Base-by-base conservation (phyloP, 352 stramenopile genomes). In the Blastocystis sp. region DNA sequence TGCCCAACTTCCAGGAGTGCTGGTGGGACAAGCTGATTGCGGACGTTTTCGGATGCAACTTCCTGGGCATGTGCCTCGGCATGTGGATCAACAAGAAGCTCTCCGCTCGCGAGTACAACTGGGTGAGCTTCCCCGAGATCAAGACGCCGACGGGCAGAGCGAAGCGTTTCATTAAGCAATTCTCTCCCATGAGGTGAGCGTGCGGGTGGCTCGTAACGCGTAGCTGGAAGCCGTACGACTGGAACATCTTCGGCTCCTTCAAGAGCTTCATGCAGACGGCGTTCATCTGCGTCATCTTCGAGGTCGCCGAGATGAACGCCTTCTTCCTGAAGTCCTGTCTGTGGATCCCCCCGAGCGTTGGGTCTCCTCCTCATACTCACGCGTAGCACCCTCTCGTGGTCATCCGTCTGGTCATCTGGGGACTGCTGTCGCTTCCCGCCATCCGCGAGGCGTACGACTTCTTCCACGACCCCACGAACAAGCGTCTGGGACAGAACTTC, bases 1-100 rank as follows among this genome's bases (percentile, higher is more conserved):
- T 96, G 63, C 93, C 95, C 0, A 95, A 98, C 90, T 98, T 98
- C 89, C 94, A 96, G 88, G 95, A 98, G 91, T 98, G 95, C 91
- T 98, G 95, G 94, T 98, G 95, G 95, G 95, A 98, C 90, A 96
- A 95, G 60, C 82, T 98, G 31, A 92, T 98, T 51, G 92, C 97
- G 90, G 95, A 98, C 90, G 89, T 97, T 29, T 92, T 97, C 35
- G 95, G 95, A 10, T 95, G 95, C 10, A 98, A 98, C 90, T 91
- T 97, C 69, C 78, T 97, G 19, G 95, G 95, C 45, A 97, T 97
- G 94, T 82, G 61, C 0, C 1, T 67, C 12, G 90, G 90, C 24
- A 91, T 91, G 90, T 59, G 31, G 69, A 71, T 91, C 45, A 88
- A 90, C 33, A 92, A 92, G 90, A 91, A 94, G 77, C 92, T 96